phyloP scores from a whole-genome alignment of 2,329 filamentous ascomycete genomes.

The Colletotrichum navitas region DNA sequence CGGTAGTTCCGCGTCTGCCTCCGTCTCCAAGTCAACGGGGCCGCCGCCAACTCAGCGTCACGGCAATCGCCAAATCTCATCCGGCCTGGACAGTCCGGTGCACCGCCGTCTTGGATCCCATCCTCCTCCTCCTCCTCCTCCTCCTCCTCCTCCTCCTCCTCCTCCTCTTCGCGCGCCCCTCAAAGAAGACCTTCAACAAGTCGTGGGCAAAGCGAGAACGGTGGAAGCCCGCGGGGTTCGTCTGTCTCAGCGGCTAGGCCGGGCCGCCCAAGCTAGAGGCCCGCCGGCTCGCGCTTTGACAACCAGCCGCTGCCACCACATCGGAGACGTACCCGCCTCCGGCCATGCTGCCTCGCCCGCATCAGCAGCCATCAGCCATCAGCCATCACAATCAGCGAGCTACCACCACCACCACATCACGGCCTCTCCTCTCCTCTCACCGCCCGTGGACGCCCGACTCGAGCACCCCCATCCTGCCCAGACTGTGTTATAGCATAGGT shows the following conservation, averaged over 20 bases:
- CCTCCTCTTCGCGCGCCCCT: no score
- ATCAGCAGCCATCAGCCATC: slow-evolving; percentile 11
- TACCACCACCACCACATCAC: not conserved
- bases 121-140: not conserved
- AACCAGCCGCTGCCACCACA: slow-evolving; percentile 28
- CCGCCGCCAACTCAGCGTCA: slow-evolving; percentile 10
- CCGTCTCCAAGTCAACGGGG: slow-evolving; percentile 6
- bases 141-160: not conserved
- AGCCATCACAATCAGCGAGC: not conserved
- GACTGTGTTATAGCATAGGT: not conserved
- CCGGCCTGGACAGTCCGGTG: not conserved
- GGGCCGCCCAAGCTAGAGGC: slow-evolving; percentile 20
- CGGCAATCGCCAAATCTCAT: slow-evolving; percentile 3
- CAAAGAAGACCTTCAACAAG: slow-evolving; percentile 12
- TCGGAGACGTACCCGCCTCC: slow-evolving; percentile 24
- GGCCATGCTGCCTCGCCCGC: slow-evolving; percentile 20
- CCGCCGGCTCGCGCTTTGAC: slow-evolving; percentile 14
- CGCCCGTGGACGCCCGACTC: not conserved
- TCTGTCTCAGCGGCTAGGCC: slow-evolving; percentile 17
- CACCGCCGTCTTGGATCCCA: slow-evolving; percentile 20
- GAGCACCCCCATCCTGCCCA: not conserved
- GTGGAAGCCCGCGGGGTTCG: slow-evolving; percentile 16
- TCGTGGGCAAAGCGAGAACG: not conserved
- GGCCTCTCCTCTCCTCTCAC: not conserved
- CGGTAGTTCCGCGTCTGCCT: no score